These are phyloP conservation scores for Paracoccidioides lutzii DNA, from an alignment of 2,329 filamentous ascomycete species.

Conservation along the genomic window DNA sequence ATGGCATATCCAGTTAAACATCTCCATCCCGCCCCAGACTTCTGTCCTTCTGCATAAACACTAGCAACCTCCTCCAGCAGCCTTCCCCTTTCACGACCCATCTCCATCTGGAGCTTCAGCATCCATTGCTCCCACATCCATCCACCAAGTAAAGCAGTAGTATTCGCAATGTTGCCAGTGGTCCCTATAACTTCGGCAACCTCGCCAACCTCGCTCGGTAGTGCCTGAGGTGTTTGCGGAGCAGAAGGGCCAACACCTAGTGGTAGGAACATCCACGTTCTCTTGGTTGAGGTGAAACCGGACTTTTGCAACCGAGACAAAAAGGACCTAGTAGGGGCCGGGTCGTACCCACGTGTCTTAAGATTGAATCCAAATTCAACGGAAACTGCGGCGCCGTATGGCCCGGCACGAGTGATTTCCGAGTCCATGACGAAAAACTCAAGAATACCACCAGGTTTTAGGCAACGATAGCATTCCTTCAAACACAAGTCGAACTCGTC, in stretches of 20 bases:
- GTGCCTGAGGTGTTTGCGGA: slow-evolving; percentile 27
- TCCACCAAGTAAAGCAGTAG: slow-evolving; percentile 70
- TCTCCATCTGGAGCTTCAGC: slow-evolving; percentile 75
- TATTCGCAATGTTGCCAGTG: slow-evolving; percentile 56
- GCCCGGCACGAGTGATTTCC: slow-evolving; percentile 74
- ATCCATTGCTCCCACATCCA: slow-evolving; percentile 98
- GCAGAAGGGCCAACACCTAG: slow-evolving; percentile 49
- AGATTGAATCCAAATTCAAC: slow-evolving; percentile 89
- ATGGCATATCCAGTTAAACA: slow-evolving; percentile 47
- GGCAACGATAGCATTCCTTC: slow-evolving; percentile 72
- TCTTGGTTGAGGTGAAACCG: slow-evolving; percentile 67
- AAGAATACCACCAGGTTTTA: slow-evolving; percentile 85
- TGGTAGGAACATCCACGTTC: slow-evolving; percentile 80
- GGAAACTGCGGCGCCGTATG: slow-evolving; percentile 64
- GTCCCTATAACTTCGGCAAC: slow-evolving; percentile 44
- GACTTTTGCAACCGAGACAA: slow-evolving; percentile 58
- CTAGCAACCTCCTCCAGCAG: slow-evolving; percentile 43
- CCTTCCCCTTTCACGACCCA: slow-evolving; percentile 49
- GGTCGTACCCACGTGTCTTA: slow-evolving; percentile 80
- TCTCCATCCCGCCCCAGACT: slow-evolving; percentile 45
- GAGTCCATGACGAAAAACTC: slow-evolving; percentile 86
- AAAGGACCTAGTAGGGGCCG: slow-evolving; percentile 69
- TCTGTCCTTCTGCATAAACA: slow-evolving; percentile 48
- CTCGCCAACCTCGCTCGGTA: slow-evolving; percentile 29
- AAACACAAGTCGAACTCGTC: slow-evolving; percentile 86